These are phyloP conservation scores for Triticum aestivum DNA, from an alignment of 176 grass and related monocot genomes.

Conservation along the genomic window DNA sequence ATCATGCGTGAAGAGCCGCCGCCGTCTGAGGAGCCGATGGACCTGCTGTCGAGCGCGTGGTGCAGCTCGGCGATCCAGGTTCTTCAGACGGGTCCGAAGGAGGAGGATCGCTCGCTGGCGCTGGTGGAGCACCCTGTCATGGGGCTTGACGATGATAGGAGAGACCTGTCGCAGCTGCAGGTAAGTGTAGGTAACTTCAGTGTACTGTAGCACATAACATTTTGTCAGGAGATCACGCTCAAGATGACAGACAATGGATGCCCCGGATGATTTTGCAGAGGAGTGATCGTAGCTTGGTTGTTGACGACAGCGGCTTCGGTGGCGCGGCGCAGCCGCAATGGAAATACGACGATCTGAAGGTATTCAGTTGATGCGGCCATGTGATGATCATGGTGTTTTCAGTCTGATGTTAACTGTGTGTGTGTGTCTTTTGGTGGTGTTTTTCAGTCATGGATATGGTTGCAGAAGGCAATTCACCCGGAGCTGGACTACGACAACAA, in stretches of 20 bases:
- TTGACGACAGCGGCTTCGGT: constrained; percentile 46
- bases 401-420: not conserved
- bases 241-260: not conserved
- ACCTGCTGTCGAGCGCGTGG: constrained; percentile 75
- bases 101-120: constrained; percentile 59
- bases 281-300: constrained; percentile 49
- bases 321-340: constrained; percentile 46
- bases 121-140: constrained; percentile 67
- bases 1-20: constrained; percentile 27
- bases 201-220: constrained; percentile 23
- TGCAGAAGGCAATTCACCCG: constrained; percentile 98
- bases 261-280: constrained; percentile 43
- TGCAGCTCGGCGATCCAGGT: constrained; percentile 86
- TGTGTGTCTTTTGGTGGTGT: not conserved
- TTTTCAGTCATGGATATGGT: constrained; percentile 90
- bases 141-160: constrained; percentile 24
- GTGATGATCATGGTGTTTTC: not conserved
- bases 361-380: constrained; percentile 1
- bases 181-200: constrained; percentile 39
- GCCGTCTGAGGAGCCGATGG: constrained; percentile 47
- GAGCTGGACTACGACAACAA: constrained; percentile 89
- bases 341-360: constrained; percentile 91
- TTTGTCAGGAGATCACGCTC: not conserved
- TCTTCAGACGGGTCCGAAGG: constrained; percentile 45
- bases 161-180: constrained; percentile 25